These are phyloP conservation scores for Hymenoscyphus fraxineus DNA, from an alignment of 2,329 filamentous ascomycete genomes.

Conservation along the genomic window DNA sequence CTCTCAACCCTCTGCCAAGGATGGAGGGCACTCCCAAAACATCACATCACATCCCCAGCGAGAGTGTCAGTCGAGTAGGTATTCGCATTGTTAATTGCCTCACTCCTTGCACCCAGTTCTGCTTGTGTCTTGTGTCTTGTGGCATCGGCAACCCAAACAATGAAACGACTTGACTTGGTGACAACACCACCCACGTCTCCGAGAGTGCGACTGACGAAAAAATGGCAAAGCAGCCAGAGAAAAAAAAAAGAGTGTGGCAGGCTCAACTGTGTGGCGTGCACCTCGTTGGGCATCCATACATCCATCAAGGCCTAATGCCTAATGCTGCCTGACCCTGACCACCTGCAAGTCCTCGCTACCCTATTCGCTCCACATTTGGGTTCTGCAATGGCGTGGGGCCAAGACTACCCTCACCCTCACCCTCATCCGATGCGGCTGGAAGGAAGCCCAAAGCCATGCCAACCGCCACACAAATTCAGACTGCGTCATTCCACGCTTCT, in stretches of 20 bases:
- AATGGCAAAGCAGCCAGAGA: slow-evolving; percentile 25
- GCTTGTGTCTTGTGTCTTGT: background rate
- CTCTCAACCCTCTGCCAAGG: background rate
- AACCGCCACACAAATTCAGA: background rate
- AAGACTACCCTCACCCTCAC: background rate
- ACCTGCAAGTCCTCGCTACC: background rate
- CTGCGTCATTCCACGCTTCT: slow-evolving; percentile 4
- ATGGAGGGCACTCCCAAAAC: background rate
- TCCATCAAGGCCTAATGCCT: slow-evolving; percentile 37
- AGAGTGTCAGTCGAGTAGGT: background rate
- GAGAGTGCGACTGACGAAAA: background rate
- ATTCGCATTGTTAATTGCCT: background rate
- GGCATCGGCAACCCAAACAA: background rate
- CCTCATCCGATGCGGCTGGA: slow-evolving; percentile 22
- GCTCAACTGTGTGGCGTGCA: slow-evolving; percentile 16
- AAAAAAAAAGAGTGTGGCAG: background rate
- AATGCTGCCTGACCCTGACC: slow-evolving; percentile 25
- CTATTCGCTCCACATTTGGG: background rate
- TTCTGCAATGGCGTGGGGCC: slow-evolving; percentile 1
- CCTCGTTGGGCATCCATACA: slow-evolving; percentile 46
- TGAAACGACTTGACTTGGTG: background rate
- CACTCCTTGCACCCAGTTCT: background rate
- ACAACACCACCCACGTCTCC: background rate
- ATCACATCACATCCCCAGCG: background rate
- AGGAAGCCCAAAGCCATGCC: slow-evolving; percentile 3